Percentiles rank a stretch among this genome's conserved stretches.
Conservation (phyloP, 176 grass and related monocot genomes). For the Themeda triandra region DNA sequence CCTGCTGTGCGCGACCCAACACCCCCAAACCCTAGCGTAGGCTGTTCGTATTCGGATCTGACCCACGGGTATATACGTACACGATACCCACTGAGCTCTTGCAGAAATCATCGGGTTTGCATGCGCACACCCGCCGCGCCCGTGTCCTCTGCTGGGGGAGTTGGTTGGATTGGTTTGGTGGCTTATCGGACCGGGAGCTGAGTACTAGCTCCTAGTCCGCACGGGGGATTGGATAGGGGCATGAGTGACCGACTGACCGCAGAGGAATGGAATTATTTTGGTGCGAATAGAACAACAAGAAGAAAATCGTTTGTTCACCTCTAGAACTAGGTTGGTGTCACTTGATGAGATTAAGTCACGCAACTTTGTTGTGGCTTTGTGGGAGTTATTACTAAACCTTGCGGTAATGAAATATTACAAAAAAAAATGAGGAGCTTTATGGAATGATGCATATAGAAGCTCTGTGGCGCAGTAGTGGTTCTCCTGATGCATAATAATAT, state of each 20-base stretch:
- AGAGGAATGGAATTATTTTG: background rate
- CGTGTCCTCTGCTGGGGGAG: background rate
- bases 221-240: background rate
- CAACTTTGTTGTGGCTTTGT: background rate
- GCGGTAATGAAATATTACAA: background rate
- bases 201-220: background rate
- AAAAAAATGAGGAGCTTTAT: background rate
- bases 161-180: background rate
- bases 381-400: background rate
- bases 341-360: background rate
- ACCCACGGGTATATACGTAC: background rate
- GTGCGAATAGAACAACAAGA: background rate
- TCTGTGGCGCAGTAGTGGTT: background rate
- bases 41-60: conserved; percentile 3
- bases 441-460: background rate
- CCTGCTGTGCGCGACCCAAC: background rate
- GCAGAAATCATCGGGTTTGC: background rate
- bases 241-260: background rate
- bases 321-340: background rate
- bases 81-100: background rate
- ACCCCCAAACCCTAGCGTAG: background rate
- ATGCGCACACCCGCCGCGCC: background rate
- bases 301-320: background rate
- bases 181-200: background rate
- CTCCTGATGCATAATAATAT: background rate